phyloP scores from a whole-genome alignment of 139 green algal species.

The Choricystis sp. region DNA sequence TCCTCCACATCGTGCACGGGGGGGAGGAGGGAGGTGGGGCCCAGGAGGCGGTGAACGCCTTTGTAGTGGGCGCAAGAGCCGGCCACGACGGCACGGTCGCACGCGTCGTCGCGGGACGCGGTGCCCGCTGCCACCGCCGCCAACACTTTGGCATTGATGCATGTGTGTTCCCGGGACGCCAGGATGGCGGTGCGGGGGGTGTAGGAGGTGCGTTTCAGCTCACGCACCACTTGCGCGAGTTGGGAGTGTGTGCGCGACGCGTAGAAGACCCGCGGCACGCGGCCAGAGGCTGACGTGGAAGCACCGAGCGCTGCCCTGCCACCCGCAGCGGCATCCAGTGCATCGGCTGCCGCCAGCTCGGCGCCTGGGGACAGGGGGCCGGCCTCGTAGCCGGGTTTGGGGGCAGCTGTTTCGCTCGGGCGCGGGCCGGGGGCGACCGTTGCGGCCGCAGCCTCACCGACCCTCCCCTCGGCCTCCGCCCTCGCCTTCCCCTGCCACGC shows the following conservation, averaged over 20 bases:
- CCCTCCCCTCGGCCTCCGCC: slow-evolving; percentile 2
- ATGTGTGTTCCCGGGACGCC: slow-evolving; percentile 70
- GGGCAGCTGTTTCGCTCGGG: neutral
- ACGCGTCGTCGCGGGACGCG: slow-evolving; percentile 50
- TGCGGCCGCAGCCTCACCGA: neutral
- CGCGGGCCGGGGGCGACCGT: neutral
- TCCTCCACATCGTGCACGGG: slow-evolving; percentile 89
- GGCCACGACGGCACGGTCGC: slow-evolving; percentile 49
- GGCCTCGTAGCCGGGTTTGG: neutral
- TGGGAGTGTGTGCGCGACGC: slow-evolving; percentile 81
- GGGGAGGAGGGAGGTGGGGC: neutral
- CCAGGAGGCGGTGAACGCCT: slow-evolving; percentile 10
- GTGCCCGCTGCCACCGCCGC: slow-evolving; percentile 4
- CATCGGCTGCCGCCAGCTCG: neutral
- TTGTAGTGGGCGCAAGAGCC: slow-evolving; percentile 34
- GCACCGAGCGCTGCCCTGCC: neutral
- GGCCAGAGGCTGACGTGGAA: neutral
- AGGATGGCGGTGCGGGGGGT: slow-evolving; percentile 69
- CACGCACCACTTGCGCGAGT: slow-evolving; percentile 81
- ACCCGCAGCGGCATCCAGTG: neutral
- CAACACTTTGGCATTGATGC: slow-evolving; percentile 54
- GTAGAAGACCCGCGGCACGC: slow-evolving; percentile 41
- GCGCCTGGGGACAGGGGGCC: neutral
- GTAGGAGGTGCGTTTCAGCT: slow-evolving; percentile 73
- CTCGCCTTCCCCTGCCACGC: slow-evolving; percentile 39